phyloP scores from a whole-genome alignment of 768 basidiomycete species.

The Rhodotorula kratochvilovae region DNA sequence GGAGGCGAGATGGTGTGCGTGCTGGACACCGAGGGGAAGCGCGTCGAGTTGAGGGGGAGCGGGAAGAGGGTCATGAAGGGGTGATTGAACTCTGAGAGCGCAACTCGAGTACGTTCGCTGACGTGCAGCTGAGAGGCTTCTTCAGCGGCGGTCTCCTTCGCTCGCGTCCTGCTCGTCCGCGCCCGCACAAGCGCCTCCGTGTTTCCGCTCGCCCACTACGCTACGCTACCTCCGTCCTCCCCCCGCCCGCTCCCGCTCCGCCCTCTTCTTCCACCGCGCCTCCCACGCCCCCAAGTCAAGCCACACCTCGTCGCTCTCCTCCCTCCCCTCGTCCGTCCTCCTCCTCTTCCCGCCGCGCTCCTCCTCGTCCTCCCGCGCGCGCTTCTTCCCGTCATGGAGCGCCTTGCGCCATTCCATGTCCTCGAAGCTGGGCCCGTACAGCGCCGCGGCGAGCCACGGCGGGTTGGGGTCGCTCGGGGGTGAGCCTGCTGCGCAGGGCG shows the following conservation, averaged over 20 bases:
- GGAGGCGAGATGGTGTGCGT: slow-evolving; percentile 20
- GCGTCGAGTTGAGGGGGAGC: slow-evolving; percentile 8
- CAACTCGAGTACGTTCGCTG: neutral
- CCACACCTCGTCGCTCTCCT: neutral
- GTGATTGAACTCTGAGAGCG: slow-evolving; percentile 2
- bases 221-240: no score
- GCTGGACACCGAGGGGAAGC: neutral
- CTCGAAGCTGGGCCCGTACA: neutral
- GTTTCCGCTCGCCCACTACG: neutral
- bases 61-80: slow-evolving; percentile 26
- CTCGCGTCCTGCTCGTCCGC: no score
- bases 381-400: neutral
- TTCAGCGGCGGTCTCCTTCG: no score
- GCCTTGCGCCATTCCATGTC: neutral
- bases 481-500: neutral
- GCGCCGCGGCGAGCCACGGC: neutral
- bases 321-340: neutral
- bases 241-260: neutral
- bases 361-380: neutral
- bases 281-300: neutral
- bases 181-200: no score
- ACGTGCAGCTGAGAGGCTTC: no score
- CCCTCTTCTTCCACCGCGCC: neutral
- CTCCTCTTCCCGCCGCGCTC: no score
- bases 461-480: neutral